These are phyloP conservation scores for Gossypium thurberi DNA, from an alignment of 345 rosid species.

Conservation along the genomic window DNA sequence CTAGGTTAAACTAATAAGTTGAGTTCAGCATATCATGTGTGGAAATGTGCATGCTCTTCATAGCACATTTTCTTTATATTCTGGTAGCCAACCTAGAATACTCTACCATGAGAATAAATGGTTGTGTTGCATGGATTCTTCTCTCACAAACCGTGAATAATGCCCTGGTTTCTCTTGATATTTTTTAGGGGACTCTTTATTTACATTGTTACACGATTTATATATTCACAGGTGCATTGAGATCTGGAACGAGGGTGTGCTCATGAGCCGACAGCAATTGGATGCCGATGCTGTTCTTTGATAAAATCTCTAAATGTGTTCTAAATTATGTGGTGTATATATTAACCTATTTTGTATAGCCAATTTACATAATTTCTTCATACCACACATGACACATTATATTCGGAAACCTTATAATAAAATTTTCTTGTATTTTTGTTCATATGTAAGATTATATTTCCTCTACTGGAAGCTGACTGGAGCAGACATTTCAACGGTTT, in stretches of 20 bases:
- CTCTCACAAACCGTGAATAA: background rate
- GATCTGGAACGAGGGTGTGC: slow-evolving; percentile 76
- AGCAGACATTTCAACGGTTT: background rate
- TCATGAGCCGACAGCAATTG: slow-evolving; percentile 41
- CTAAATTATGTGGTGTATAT: background rate
- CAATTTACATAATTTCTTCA: background rate
- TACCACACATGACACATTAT: background rate
- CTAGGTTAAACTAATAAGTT: background rate
- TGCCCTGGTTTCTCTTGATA: background rate
- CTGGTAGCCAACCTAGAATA: background rate
- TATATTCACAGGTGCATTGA: slow-evolving; percentile 46
- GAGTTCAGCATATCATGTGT: background rate
- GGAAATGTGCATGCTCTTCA: background rate
- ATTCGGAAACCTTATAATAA: background rate
- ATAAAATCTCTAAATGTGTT: background rate
- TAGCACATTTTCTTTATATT: background rate
- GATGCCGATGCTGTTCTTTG: slow-evolving; percentile 26
- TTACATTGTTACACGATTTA: background rate
- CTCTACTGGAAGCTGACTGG: background rate
- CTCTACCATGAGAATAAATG: background rate
- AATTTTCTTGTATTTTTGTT: background rate
- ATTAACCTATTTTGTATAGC: background rate
- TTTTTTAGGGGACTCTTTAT: background rate
- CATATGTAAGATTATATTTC: background rate
- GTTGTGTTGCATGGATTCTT: background rate